Evolutionary conservation across 2,329 filamentous ascomycete species (phyloP), one percentile per base, ranked within the genome.

Genomic region (Aspergillus viridinutans): DNA sequence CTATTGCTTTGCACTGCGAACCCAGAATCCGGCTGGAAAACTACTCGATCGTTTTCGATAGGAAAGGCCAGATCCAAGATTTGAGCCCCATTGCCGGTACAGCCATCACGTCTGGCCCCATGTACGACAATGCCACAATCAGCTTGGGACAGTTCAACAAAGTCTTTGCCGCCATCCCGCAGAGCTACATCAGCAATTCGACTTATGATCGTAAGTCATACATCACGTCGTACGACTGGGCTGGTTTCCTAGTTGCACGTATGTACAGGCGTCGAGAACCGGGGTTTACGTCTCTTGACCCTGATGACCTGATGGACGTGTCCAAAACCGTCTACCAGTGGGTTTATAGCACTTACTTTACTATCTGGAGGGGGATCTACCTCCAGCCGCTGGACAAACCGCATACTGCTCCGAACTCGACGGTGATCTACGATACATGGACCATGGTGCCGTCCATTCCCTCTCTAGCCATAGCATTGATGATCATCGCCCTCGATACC

Each of bases 141-240:
- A 72, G 68, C 38, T 56, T 72, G 28, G 70, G 69, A 1, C 69
- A 72, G 47, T 72, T 72, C 58, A 72, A 72, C 61, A 72, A 71
- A 55, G 67, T 70, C 2, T 72, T 72, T 59, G 69, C 69, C 4
- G 64, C 69, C 2, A 72, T 72, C 12, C 69, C 70, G 1, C 69
- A 70, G 51, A 71, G 62, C 45, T 72, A 66, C 35, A 62, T 66
- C 2, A 69, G 67, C 20, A 68, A 64, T 2, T 60, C 63, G 3
- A 47, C 60, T 20, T 47, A 48, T n/a, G 57, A 50, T 14, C 29
- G 21, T 50, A 54, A 14, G 66, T 62, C 61, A 1, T 68, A 68
- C 42, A 61, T 69, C 9, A 65, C 69, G 1, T 70, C 69, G 0
- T 72, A 72, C 26, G 70, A 72, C 47, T 72, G 70, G 70, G 69